Evolutionary conservation across 2,329 filamentous ascomycete genomes (phyloP).

Genomic region (Trichoderma pleuroti): DNA sequence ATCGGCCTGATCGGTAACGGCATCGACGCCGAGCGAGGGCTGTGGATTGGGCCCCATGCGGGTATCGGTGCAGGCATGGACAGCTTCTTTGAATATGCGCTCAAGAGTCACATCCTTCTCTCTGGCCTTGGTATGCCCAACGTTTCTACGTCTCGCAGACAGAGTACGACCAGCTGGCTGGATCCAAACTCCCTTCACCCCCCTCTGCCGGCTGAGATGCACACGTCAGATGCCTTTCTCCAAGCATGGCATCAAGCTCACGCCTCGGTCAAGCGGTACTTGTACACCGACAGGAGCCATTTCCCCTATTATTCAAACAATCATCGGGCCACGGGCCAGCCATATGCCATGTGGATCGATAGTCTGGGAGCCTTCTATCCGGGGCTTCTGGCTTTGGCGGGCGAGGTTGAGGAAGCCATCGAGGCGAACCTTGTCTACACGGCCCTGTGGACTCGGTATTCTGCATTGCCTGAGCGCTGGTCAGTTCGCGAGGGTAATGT

Average conservation of each 20-base stretch:
- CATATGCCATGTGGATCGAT: slow-evolving; percentile 91
- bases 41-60: slow-evolving; percentile 85
- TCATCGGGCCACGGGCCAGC: slow-evolving; percentile 81
- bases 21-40: slow-evolving; percentile 84
- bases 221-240: slow-evolving; percentile 75
- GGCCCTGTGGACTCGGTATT: slow-evolving; percentile 90
- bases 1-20: slow-evolving; percentile 87
- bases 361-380: slow-evolving; percentile 95
- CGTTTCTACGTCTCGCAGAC: slow-evolving; percentile 37
- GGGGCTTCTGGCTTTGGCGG: slow-evolving; percentile 78
- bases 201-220: slow-evolving; percentile 60
- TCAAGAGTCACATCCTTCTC: slow-evolving; percentile 88
- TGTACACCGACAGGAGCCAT: slow-evolving; percentile 73
- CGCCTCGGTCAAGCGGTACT: slow-evolving; percentile 79
- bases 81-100: slow-evolving; percentile 97
- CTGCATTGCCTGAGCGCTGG: slow-evolving; percentile 92
- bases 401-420: slow-evolving; percentile 86
- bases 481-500: slow-evolving; percentile 79
- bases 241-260: slow-evolving; percentile 82
- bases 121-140: slow-evolving; percentile 68
- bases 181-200: slow-evolving; percentile 61
- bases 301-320: slow-evolving; percentile 93
- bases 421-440: slow-evolving; percentile 87
- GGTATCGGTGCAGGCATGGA: slow-evolving; percentile 96
- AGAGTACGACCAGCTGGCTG: slow-evolving; percentile 47